A percentile compares a stretch with the other conserved stretches of the same genome.
These are phyloP conservation scores for Mycosphaerelloides madeirae DNA, from an alignment of 2,329 filamentous ascomycete species.

Conservation along the genomic window DNA sequence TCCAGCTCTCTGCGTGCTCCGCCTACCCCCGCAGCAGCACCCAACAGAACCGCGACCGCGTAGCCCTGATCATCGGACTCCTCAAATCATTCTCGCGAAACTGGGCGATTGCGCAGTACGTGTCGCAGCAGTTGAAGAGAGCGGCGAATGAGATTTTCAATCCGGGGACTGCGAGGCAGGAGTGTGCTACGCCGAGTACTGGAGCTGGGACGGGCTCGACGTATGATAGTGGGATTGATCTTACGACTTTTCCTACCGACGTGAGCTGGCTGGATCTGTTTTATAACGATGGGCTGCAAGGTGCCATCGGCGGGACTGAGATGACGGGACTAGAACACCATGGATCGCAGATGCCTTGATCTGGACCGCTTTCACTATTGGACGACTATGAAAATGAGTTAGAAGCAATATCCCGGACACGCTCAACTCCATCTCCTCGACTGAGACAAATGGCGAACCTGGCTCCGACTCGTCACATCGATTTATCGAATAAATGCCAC, in stretches of 20 bases:
- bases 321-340: background rate
- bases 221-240: conserved; percentile 14
- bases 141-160: conserved; percentile 62
- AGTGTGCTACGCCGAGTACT: conserved; percentile 4
- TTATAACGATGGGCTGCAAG: conserved; percentile 13
- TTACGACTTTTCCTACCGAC: conserved; percentile 3
- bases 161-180: conserved; percentile 7
- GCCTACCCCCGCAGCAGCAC: conserved; percentile 53
- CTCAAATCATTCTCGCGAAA: conserved; percentile 63
- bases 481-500: too few species aligned
- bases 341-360: background rate
- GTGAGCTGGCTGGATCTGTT: conserved; percentile 23
- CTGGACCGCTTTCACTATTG: too few species aligned
- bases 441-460: too few species aligned
- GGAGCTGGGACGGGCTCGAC: conserved; percentile 9
- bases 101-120: conserved; percentile 67
- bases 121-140: conserved; percentile 67
- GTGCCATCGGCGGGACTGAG: background rate
- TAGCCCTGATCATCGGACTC: conserved; percentile 73
- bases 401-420: too few species aligned
- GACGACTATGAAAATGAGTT: too few species aligned
- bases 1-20: conserved; percentile 77
- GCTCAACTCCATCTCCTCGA: too few species aligned
- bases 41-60: conserved; percentile 61
- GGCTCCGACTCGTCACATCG: too few species aligned